A percentile compares a stretch with the other conserved stretches of the same genome.
These are phyloP conservation scores for Agrostemma githago DNA, from an alignment of 148 eudicot genomes.

Conservation along the genomic window DNA sequence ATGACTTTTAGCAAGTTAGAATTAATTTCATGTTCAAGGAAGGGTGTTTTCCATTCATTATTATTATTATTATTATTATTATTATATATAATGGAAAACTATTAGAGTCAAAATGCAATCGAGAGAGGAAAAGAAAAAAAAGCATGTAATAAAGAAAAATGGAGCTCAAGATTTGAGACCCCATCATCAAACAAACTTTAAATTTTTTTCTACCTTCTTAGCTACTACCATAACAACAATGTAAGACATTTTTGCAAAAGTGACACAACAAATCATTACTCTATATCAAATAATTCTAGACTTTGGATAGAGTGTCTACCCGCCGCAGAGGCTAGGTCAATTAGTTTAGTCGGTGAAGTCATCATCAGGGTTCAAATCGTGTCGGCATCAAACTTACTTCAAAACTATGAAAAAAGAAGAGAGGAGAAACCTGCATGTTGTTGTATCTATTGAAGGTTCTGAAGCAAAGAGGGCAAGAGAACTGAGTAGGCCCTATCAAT, in stretches of 20 bases:
- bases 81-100: not conserved
- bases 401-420: too few relatives aligned
- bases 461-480: slow-evolving; percentile 94
- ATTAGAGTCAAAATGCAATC: slow-evolving; percentile 20
- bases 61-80: too few relatives aligned
- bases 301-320: too few relatives aligned
- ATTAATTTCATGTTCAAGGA: not conserved
- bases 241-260: slow-evolving; percentile 12
- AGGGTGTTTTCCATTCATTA: not conserved
- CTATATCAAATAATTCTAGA: slow-evolving; percentile 29
- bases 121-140: not conserved
- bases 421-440: slow-evolving; percentile 70
- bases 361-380: too few relatives aligned
- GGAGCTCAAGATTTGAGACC: not conserved
- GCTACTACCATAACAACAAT: slow-evolving; percentile 12
- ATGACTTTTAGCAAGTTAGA: not conserved
- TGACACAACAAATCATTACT: slow-evolving; percentile 35
- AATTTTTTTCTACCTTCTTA: slow-evolving; percentile 6
- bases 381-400: too few relatives aligned
- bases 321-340: too few relatives aligned
- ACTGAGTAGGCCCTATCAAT: slow-evolving; percentile 84
- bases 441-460: slow-evolving; percentile 91
- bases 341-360: too few relatives aligned
- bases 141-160: not conserved
- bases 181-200: slow-evolving; percentile 8